Evolutionary conservation across 495 filamentous ascomycete species (phyloP).

Genomic region (Patellaria atrata): DNA sequence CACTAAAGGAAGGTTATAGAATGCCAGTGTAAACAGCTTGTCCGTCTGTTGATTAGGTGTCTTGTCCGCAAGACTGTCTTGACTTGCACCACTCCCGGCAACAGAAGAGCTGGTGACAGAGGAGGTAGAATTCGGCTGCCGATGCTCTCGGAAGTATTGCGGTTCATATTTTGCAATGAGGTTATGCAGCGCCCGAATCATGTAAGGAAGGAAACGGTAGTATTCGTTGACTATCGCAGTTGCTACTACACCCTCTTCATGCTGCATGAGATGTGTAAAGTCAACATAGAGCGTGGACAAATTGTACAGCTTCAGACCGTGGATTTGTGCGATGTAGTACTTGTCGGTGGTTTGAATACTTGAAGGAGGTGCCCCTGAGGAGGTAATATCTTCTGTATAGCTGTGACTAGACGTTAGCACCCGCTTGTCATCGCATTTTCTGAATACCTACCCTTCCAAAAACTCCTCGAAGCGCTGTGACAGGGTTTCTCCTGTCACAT

Average conservation of each 20-base stretch:
- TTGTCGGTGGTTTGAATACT: slow-evolving; percentile 67
- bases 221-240: slow-evolving; percentile 77
- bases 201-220: slow-evolving; percentile 88
- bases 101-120: slow-evolving; percentile 50
- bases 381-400: slow-evolving; percentile 59
- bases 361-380: slow-evolving; percentile 60
- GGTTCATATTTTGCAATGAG: slow-evolving; percentile 90
- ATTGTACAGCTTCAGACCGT: slow-evolving; percentile 68
- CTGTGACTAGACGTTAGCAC: slow-evolving; percentile 29
- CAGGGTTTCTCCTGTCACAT: slow-evolving; percentile 72
- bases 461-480: slow-evolving; percentile 77
- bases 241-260: slow-evolving; percentile 52
- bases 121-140: slow-evolving; percentile 51
- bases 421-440: not conserved
- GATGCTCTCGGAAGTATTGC: slow-evolving; percentile 80
- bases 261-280: slow-evolving; percentile 69
- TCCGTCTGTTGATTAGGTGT: slow-evolving; percentile 92
- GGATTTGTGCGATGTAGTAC: slow-evolving; percentile 94
- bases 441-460: slow-evolving; percentile 54
- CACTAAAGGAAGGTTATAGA: slow-evolving; percentile 93
- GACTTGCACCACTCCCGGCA: slow-evolving; percentile 48
- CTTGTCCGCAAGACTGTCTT: slow-evolving; percentile 52
- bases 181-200: slow-evolving; percentile 79
- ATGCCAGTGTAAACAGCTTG: slow-evolving; percentile 86
- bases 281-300: slow-evolving; percentile 97